Evolutionary conservation across 225 moss, liverwort and hornwort species (phyloP).

Genomic region (Straminergon stramineum): DNA sequence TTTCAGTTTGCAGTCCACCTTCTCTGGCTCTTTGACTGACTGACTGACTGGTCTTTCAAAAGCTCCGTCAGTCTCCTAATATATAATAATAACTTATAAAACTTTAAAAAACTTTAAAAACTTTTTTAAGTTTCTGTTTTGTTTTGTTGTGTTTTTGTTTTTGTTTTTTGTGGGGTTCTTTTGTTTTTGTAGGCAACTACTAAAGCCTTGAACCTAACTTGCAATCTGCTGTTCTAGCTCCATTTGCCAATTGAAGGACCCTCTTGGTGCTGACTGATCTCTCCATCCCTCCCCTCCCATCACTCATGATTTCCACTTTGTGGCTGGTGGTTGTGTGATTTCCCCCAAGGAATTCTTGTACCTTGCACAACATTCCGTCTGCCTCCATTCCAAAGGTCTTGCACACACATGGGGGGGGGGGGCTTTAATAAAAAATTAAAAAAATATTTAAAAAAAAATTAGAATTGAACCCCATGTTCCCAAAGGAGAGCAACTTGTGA

Average conservation of each 20-base stretch:
- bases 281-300: not conserved
- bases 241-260: not conserved
- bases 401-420: not conserved
- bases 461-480: not conserved
- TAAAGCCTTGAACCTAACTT: not conserved
- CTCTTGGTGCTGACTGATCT: too few relatives aligned
- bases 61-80: too few relatives aligned
- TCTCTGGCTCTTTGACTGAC: too few relatives aligned
- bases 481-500: not conserved
- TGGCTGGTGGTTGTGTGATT: not conserved
- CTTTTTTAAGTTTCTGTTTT: too few relatives aligned
- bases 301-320: too few relatives aligned
- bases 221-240: not conserved
- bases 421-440: not conserved
- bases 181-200: not conserved
- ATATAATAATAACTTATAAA: too few relatives aligned
- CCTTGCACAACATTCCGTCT: not conserved
- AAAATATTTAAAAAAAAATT: not conserved
- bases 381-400: not conserved
- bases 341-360: not conserved
- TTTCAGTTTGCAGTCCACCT: not conserved
- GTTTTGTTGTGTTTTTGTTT: not conserved
- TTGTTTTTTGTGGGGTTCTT: not conserved
- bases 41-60: not conserved
- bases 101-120: too few relatives aligned